Conservation (phyloP, 495 filamentous ascomycete species). For the Astrothelium subdiscretum region DNA sequence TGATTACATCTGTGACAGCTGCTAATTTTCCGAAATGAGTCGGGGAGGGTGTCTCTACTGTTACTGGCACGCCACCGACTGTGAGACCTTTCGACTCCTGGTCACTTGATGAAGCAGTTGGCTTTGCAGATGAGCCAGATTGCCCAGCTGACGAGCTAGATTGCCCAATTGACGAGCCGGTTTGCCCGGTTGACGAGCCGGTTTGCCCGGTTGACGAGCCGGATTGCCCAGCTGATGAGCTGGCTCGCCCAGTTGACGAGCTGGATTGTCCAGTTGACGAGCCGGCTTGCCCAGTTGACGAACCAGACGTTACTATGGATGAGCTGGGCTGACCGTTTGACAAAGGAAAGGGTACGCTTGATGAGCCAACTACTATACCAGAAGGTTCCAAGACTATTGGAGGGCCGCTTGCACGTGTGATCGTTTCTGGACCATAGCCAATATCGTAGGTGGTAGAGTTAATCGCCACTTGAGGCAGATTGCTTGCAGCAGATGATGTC, state of each 20-base stretch:
- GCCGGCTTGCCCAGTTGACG: too few species aligned
- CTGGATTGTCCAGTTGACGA: too few species aligned
- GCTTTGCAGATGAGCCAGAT: too few species aligned
- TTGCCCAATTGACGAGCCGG: too few species aligned
- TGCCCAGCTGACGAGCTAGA: too few species aligned
- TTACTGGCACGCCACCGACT: not conserved
- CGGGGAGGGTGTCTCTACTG: not conserved
- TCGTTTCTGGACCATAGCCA: not conserved
- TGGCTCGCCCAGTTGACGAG: too few species aligned
- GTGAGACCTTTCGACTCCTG: not conserved
- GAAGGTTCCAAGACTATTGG: not conserved
- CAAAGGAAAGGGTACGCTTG: not conserved
- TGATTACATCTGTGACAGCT: not conserved
- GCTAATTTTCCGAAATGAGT: not conserved
- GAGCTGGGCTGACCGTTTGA: too few species aligned
- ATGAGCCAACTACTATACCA: not conserved
- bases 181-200: too few species aligned
- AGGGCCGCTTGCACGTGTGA: not conserved
- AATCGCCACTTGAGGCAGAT: not conserved
- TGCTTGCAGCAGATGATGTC: not conserved
- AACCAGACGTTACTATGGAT: too few species aligned
- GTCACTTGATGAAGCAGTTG: not conserved
- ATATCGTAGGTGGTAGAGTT: not conserved
- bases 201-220: too few species aligned
- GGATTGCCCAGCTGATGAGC: too few species aligned